Evolutionary conservation across 2,329 filamentous ascomycete genomes (phyloP), one percentile per base, ranked within the genome.

Genomic region (Gnomoniopsis sp.): DNA sequence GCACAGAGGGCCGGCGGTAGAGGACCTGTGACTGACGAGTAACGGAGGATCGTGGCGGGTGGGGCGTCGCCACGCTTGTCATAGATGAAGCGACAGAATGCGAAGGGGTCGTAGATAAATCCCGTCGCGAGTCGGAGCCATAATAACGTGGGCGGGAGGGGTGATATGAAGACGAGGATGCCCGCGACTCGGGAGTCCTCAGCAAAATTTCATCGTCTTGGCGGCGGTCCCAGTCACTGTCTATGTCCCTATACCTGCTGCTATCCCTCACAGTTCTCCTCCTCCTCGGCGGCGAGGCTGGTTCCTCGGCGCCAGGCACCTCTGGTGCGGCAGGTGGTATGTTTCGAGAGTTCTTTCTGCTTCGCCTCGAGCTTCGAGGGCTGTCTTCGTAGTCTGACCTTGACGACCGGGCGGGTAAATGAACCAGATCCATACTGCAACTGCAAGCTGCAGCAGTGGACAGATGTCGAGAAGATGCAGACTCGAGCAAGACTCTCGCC

Each of bases 41-140:
- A 55, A 68, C 43, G 33, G 68, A 62, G 58, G 70, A 66, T 57
- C 66, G 66, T 26, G 69, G 66, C 46, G 67, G 65, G 62, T 65
- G 69, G 60, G 67, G 70, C 61, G 66, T 65, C 34, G 67, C 69
- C 67, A 68, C 68, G 63, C 63, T 68, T 60, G 63, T 62, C 58
- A 53, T 60, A 48, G 60, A 62, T 34, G 58, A 65, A 43, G 66
- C 62, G 22, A 65, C 64, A 47, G 66, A 65, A 44, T 64, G 53
- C 19, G 66, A 50, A 54, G 67, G 44, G 21, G 59, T 61, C 17
- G 59, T 61, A n/a, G 57, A 53, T 7, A 23, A 43, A 22, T 44
- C 49, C 17, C 53, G 44, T 46, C 44, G 59, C 23, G 38, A 38
- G 21, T 56, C 59, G 49, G 53, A 46, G 23, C 53, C 52, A 49